A percentile compares a stretch with the other conserved stretches of the same genome.
phyloP scores from a whole-genome alignment of 371 early-diverging fungal genomes.

The Mortierella sp. region DNA sequence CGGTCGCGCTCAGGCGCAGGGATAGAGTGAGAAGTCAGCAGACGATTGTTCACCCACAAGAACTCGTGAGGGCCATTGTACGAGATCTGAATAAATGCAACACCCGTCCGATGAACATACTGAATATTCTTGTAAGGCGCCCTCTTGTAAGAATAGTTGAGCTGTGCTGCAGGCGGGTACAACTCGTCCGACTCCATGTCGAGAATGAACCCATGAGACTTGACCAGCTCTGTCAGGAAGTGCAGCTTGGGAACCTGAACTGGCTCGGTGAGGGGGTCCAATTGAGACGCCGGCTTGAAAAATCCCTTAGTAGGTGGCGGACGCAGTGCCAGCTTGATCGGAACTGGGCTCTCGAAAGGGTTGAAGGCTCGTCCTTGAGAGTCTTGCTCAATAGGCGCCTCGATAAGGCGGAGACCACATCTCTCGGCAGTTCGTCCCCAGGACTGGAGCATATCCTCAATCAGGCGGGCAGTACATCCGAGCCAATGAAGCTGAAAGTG shows the following conservation, averaged over 20 bases:
- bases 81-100: slow-evolving; percentile 92
- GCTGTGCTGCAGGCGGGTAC: slow-evolving; percentile 65
- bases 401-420: slow-evolving; percentile 91
- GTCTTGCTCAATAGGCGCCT: slow-evolving; percentile 91
- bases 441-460: slow-evolving; percentile 88
- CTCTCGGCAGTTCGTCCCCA: slow-evolving; percentile 92
- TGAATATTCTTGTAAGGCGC: slow-evolving; percentile 85
- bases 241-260: slow-evolving; percentile 77
- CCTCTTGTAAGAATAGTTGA: slow-evolving; percentile 80
- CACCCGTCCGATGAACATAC: slow-evolving; percentile 92
- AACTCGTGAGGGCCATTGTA: slow-evolving; percentile 78
- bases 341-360: slow-evolving; percentile 90
- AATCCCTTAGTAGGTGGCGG: slow-evolving; percentile 73
- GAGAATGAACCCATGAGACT: slow-evolving; percentile 87
- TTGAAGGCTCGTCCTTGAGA: slow-evolving; percentile 78
- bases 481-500: slow-evolving; percentile 97
- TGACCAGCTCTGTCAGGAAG: slow-evolving; percentile 87
- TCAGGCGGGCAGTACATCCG: slow-evolving; percentile 90
- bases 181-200: slow-evolving; percentile 92
- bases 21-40: slow-evolving; percentile 79
- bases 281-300: slow-evolving; percentile 53
- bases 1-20: slow-evolving; percentile 45
- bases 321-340: slow-evolving; percentile 72
- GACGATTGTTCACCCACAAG: slow-evolving; percentile 91
- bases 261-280: slow-evolving; percentile 39